Evolutionary conservation across 495 filamentous ascomycete genomes (phyloP), one percentile per base, ranked within the genome.

Genomic region (Talaromyces liani): DNA sequence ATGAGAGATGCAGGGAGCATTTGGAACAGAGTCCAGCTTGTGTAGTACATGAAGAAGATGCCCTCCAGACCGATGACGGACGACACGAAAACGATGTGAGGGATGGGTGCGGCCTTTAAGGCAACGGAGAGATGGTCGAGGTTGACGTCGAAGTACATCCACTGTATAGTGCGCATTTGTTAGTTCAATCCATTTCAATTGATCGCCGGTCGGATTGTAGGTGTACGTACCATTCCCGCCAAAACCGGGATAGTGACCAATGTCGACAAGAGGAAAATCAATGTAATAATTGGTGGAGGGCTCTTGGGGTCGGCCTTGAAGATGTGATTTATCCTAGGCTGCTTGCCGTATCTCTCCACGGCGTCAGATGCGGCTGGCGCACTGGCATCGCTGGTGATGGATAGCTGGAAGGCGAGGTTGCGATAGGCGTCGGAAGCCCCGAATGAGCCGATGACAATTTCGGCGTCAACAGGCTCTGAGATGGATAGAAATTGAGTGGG

Each of bases 1-100:
- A 83, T 77, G 36, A 80, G 84, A 65, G 85, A 85, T 59, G 86
- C 87, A 9, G 92, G 92, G 45, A 98, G 82, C 29, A 84, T 84
- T 79, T 96, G 88, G 83, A 98, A 98, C 54, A 98, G 79, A 67
- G 87, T 97, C 94, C 93, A 98, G 67, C 77, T 88, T 33, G 83
- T 89, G 72, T 97, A 98, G 81, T 98, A 98, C 73, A 96, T 74
- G 82, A 92, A 92, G 78, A 98, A 98, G 66, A 96, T 85, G 7
- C 84, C 89, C 75, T 98, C 94, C 79, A 98, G 87, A 12, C 86
- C 84, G 27, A 96, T 39, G 64, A 98, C 85, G 8, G 91, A 94
- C 47, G 87, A 88, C 65, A 93, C 87, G 77, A 97, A 97, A 51
- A 89, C 69, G 47, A 84, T 78, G 70, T 98, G 92, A 8, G 91